A percentile compares a stretch with the other conserved stretches of the same genome.
These are phyloP conservation scores for Dendrocalamus sinicus DNA, from an alignment of 176 grass and related monocot genomes.

Conservation along the genomic window DNA sequence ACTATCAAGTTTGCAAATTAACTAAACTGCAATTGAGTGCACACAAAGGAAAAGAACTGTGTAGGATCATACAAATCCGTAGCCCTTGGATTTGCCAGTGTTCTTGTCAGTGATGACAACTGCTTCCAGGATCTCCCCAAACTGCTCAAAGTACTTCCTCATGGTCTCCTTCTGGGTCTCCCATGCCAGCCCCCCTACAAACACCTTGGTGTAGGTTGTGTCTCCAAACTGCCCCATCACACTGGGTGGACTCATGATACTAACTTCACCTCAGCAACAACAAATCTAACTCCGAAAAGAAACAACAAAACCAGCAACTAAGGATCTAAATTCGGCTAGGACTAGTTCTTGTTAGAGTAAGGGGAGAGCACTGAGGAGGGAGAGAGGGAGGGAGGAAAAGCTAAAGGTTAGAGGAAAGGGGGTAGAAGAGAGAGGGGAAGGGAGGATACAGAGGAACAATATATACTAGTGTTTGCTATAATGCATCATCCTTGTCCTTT, in stretches of 20 bases:
- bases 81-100: slow-evolving; percentile 98
- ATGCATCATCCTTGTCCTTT: slow-evolving; percentile 61
- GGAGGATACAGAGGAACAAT: slow-evolving; percentile 46
- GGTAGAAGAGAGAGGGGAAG: slow-evolving; percentile 27
- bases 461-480: slow-evolving; percentile 66
- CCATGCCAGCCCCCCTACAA: slow-evolving; percentile 95
- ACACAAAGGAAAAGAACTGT: not conserved
- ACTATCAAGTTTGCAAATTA: not conserved
- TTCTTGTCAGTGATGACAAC: slow-evolving; percentile 99
- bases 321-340: slow-evolving; percentile 51
- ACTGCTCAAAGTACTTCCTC: slow-evolving; percentile 98
- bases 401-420: slow-evolving; percentile 51
- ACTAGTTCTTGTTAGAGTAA: slow-evolving; percentile 53
- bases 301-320: slow-evolving; percentile 44
- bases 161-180: slow-evolving; percentile 97
- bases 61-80: slow-evolving; percentile 82
- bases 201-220: slow-evolving; percentile 98
- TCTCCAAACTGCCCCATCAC: slow-evolving; percentile 91
- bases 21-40: slow-evolving; percentile 39
- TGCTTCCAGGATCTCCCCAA: slow-evolving; percentile 95
- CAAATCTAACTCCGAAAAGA: slow-evolving; percentile 40
- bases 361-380: not conserved
- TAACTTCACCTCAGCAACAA: slow-evolving; percentile 20
- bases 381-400: slow-evolving; percentile 31
- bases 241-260: slow-evolving; percentile 61